A percentile compares a stretch with the other conserved stretches of the same genome.
Evolutionary conservation across 2,329 filamentous ascomycete genomes (phyloP).

Genomic region (Calycina marina): DNA sequence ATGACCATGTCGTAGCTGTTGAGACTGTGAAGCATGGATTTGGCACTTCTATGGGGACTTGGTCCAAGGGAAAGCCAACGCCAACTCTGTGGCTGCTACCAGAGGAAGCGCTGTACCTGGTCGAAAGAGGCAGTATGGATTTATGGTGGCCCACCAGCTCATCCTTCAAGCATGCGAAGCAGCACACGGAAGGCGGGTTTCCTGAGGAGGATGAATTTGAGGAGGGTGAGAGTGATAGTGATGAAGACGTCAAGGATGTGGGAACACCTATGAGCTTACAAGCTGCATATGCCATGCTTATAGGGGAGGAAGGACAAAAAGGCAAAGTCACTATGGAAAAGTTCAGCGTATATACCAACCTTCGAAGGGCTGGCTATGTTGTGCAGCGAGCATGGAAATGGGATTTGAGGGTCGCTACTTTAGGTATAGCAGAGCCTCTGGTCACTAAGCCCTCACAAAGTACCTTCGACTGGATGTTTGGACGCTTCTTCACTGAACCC

Average conservation of each 20-base stretch:
- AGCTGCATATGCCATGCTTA: slow-evolving; percentile 73
- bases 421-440: slow-evolving; percentile 1
- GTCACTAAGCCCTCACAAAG: slow-evolving; percentile 8
- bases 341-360: slow-evolving; percentile 75
- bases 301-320: slow-evolving; percentile 51
- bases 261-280: slow-evolving; percentile 82
- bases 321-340: slow-evolving; percentile 57
- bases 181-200: slow-evolving; percentile 16
- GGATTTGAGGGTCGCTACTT: slow-evolving; percentile 22
- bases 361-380: slow-evolving; percentile 72
- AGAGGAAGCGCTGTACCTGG: slow-evolving; percentile 78
- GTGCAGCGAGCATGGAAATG: slow-evolving; percentile 54
- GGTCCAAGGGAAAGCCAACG: slow-evolving; percentile 39
- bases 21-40: slow-evolving; percentile 58
- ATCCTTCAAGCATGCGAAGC: slow-evolving; percentile 27
- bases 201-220: slow-evolving; percentile 27
- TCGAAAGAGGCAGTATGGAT: slow-evolving; percentile 79
- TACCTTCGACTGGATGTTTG: slow-evolving; percentile 21
- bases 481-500: slow-evolving; percentile 15
- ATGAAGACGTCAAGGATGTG: slow-evolving; percentile 36
- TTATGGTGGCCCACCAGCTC: slow-evolving; percentile 60
- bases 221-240: slow-evolving; percentile 11
- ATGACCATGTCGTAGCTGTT: slow-evolving; percentile 43
- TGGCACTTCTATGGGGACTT: slow-evolving; percentile 62
- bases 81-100: slow-evolving; percentile 69